Percentiles rank a stretch among this genome's conserved stretches.
phyloP scores from a whole-genome alignment of 2,329 filamentous ascomycete genomes.

The Trichoderma asperellum region DNA sequence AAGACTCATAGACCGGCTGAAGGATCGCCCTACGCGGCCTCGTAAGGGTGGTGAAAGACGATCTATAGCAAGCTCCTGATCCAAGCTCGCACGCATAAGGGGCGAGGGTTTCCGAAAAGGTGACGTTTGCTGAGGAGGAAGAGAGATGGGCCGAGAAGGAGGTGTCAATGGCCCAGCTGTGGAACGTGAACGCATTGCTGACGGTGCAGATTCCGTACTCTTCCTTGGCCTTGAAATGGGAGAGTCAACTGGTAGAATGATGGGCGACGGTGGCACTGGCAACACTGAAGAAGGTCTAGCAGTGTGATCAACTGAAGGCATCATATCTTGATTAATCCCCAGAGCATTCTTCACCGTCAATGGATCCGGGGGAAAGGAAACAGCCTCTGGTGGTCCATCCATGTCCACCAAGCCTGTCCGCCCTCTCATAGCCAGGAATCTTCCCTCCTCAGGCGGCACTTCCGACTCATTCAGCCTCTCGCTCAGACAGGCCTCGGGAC shows the following conservation, averaged over 20 bases:
- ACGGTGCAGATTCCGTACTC: conserved; percentile 38
- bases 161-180: conserved; percentile 34
- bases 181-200: not conserved
- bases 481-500: conserved; percentile 58
- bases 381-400: conserved; percentile 12
- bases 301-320: not conserved
- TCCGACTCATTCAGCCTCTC: conserved; percentile 54
- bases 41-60: conserved; percentile 44
- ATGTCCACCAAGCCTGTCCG: conserved; percentile 36
- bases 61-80: conserved; percentile 46
- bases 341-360: conserved; percentile 39
- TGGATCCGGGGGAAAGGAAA: conserved; percentile 28
- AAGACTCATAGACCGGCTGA: conserved; percentile 44
- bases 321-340: conserved; percentile 38
- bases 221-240: conserved; percentile 27
- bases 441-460: conserved; percentile 37
- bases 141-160: conserved; percentile 36
- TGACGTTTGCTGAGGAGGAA: conserved; percentile 39
- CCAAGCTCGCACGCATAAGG: conserved; percentile 43
- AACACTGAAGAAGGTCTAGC: not conserved
- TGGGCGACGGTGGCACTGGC: conserved; percentile 39
- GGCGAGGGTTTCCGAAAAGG: conserved; percentile 40
- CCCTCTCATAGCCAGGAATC: conserved; percentile 39
- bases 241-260: conserved; percentile 39
- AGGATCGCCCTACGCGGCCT: conserved; percentile 37